Conservation (phyloP, 2,329 filamentous ascomycete species). For the Colletotrichum trifolii region DNA sequence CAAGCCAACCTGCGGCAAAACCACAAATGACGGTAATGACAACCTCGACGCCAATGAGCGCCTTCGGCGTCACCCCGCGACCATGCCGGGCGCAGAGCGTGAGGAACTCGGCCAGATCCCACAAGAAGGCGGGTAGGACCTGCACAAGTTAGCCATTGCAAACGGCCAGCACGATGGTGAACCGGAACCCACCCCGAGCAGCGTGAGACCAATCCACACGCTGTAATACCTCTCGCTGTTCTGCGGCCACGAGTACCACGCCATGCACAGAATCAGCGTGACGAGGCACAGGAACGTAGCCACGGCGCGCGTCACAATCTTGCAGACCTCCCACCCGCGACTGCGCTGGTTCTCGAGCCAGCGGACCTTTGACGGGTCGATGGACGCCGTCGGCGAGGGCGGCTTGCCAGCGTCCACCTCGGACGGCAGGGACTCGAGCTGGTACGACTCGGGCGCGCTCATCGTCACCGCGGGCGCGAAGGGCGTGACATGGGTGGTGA, state of each 20-base stretch:
- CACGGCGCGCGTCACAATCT: conserved; percentile 39
- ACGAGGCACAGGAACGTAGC: conserved; percentile 32
- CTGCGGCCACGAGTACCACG: neutral
- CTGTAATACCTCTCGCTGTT: neutral
- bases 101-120: conserved; percentile 43
- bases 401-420: conserved; percentile 40
- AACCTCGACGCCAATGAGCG: conserved; percentile 43
- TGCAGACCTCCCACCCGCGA: conserved; percentile 40
- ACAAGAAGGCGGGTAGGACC: conserved; percentile 35
- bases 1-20: conserved; percentile 1
- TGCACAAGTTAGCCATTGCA: neutral
- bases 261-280: conserved; percentile 27
- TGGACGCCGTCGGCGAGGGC: conserved; percentile 24
- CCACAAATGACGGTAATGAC: conserved; percentile 34
- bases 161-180: neutral
- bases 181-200: conserved; percentile 15
- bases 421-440: conserved; percentile 31
- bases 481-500: conserved; percentile 2
- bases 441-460: conserved; percentile 33
- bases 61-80: conserved; percentile 42
- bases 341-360: conserved; percentile 30
- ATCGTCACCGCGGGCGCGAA: conserved; percentile 17
- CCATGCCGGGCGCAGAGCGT: conserved; percentile 40
- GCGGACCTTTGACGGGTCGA: conserved; percentile 32
- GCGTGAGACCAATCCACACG: conserved; percentile 1